Percentiles rank a stretch among this genome's conserved stretches.
These are phyloP conservation scores for Carnegiea gigantea DNA, from an alignment of 179 eudicot genomes.

Conservation along the genomic window DNA sequence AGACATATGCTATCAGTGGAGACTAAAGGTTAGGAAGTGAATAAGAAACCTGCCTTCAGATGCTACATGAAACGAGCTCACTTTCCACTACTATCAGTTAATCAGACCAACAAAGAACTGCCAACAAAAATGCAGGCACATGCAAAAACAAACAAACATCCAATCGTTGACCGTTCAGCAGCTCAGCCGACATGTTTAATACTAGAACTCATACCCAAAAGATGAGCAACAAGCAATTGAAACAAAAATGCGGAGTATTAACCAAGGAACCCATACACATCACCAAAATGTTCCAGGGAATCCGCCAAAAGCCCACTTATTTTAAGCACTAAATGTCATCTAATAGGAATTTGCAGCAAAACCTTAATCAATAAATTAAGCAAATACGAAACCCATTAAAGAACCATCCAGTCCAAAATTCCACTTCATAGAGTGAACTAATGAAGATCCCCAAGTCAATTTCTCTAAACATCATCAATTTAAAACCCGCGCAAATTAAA, in stretches of 20 bases:
- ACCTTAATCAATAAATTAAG: background rate
- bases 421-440: background rate
- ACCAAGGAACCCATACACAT: background rate
- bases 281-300: background rate
- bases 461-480: conserved; percentile 6
- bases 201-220: background rate
- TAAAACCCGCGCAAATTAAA: background rate
- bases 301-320: background rate
- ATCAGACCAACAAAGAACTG: background rate
- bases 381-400: background rate
- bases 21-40: background rate
- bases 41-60: background rate
- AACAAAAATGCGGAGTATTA: background rate
- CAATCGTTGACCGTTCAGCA: background rate
- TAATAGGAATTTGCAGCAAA: background rate
- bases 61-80: background rate
- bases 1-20: background rate
- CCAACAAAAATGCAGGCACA: background rate
- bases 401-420: background rate
- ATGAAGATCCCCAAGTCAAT: conserved; percentile 16
- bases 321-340: background rate
- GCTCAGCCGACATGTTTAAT: background rate
- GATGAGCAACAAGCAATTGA: background rate
- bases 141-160: background rate
- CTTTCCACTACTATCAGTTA: background rate